These are phyloP conservation scores for Fusarium circinatum DNA, from an alignment of 2,329 filamentous ascomycete genomes.

Conservation along the genomic window DNA sequence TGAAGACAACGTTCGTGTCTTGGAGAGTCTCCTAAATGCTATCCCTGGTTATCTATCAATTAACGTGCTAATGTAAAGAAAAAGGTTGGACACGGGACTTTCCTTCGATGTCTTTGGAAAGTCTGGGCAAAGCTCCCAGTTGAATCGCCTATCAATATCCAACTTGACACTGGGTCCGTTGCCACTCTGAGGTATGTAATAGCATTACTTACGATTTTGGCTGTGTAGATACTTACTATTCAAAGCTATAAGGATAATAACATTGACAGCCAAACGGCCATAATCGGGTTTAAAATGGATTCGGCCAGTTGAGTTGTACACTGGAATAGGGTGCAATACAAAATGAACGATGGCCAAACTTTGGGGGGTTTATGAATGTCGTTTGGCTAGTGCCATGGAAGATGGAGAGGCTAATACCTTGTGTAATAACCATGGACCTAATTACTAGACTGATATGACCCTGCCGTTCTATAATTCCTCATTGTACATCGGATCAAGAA, in stretches of 20 bases:
- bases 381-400: accelerated
- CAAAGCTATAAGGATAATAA: neutral
- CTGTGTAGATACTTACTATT: neutral
- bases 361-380: accelerated
- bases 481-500: neutral
- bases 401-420: neutral
- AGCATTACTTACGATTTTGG: neutral
- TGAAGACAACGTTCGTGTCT: neutral
- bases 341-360: accelerated
- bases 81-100: neutral
- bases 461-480: neutral
- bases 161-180: neutral
- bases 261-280: neutral
- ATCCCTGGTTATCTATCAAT: accelerated
- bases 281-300: neutral
- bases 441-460: accelerated
- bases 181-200: neutral
- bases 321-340: accelerated
- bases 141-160: neutral
- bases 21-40: neutral
- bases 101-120: neutral
- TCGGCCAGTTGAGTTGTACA: accelerated
- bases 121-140: neutral
- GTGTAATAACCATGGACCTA: accelerated
- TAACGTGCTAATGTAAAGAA: neutral